Conservation (phyloP, 257 asterid species). For the Cinchona pubescens region DNA sequence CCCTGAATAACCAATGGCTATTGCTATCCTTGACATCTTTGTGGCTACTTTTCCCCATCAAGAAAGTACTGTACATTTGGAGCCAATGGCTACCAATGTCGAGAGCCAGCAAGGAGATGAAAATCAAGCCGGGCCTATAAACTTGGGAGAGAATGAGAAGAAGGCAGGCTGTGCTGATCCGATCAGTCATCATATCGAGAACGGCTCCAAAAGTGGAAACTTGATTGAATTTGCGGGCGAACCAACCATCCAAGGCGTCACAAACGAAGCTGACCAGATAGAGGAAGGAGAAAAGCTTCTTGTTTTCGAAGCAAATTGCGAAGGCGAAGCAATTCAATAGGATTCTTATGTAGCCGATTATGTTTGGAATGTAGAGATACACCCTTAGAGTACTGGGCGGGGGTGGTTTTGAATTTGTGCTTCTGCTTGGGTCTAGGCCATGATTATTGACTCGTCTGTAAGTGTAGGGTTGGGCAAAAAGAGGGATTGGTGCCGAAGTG, state of each 20-base stretch:
- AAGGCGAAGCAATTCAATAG: slow-evolving; percentile 81
- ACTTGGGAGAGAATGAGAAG: slow-evolving; percentile 96
- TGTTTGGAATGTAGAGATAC: slow-evolving; percentile 86
- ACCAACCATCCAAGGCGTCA: slow-evolving; percentile 98
- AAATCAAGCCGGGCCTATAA: slow-evolving; percentile 88
- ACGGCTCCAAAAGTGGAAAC: slow-evolving; percentile 98
- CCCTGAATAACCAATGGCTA: slow-evolving; percentile 68
- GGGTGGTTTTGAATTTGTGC: background rate
- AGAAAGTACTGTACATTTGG: slow-evolving; percentile 97
- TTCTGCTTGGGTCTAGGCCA: no score
- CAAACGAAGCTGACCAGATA: slow-evolving; percentile 90
- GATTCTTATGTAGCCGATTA: slow-evolving; percentile 79
- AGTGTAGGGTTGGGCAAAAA: no score
- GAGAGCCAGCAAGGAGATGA: slow-evolving; percentile 81
- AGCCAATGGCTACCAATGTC: slow-evolving; percentile 98
- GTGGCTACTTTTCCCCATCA: slow-evolving; percentile 85
- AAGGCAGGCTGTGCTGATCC: slow-evolving; percentile 95
- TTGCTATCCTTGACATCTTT: slow-evolving; percentile 64
- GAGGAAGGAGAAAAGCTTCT: slow-evolving; percentile 70
- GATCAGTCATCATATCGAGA: slow-evolving; percentile 95
- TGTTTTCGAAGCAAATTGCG: slow-evolving; percentile 81
- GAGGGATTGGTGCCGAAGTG: slow-evolving; percentile 73
- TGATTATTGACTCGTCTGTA: no score
- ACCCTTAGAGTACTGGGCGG: slow-evolving; percentile 27
- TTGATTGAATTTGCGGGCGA: slow-evolving; percentile 96